Conservation (phyloP, 768 basidiomycete genomes). For the Russula compacta region DNA sequence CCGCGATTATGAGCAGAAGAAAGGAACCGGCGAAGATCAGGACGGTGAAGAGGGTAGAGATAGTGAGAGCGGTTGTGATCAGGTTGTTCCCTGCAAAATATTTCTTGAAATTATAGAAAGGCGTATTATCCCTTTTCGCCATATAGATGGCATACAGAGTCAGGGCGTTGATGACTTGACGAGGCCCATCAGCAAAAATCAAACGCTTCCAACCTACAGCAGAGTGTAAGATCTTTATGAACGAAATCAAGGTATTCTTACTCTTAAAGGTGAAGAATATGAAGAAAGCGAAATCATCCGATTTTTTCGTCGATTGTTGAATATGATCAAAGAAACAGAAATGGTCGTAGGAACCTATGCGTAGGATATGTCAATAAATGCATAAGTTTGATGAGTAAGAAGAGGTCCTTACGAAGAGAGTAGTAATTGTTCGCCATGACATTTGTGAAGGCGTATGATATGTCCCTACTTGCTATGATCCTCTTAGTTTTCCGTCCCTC, state of each 20-base stretch:
- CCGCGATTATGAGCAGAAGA: slow-evolving; percentile 73
- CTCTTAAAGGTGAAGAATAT: slow-evolving; percentile 99
- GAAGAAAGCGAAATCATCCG: slow-evolving; percentile 98
- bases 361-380: not conserved
- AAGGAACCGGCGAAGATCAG: slow-evolving; percentile 80
- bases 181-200: slow-evolving; percentile 87
- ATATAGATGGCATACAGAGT: slow-evolving; percentile 90
- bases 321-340: slow-evolving; percentile 99
- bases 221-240: not conserved
- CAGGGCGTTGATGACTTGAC: slow-evolving; percentile 95
- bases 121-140: slow-evolving; percentile 38
- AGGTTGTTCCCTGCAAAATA: slow-evolving; percentile 68
- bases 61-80: slow-evolving; percentile 72
- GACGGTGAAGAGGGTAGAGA: slow-evolving; percentile 87
- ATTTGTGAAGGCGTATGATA: slow-evolving; percentile 97
- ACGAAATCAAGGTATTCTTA: slow-evolving; percentile 29
- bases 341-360: slow-evolving; percentile 83
- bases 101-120: slow-evolving; percentile 62
- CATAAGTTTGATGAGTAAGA: not conserved
- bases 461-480: slow-evolving; percentile 92
- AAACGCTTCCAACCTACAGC: slow-evolving; percentile 75
- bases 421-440: slow-evolving; percentile 96
- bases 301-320: slow-evolving; percentile 88
- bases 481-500: slow-evolving; percentile 88
- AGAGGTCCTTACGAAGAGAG: slow-evolving; percentile 63